Base-by-base conservation (phyloP, 2,329 filamentous ascomycete species). In the Emmonsiellopsis sp. region DNA sequence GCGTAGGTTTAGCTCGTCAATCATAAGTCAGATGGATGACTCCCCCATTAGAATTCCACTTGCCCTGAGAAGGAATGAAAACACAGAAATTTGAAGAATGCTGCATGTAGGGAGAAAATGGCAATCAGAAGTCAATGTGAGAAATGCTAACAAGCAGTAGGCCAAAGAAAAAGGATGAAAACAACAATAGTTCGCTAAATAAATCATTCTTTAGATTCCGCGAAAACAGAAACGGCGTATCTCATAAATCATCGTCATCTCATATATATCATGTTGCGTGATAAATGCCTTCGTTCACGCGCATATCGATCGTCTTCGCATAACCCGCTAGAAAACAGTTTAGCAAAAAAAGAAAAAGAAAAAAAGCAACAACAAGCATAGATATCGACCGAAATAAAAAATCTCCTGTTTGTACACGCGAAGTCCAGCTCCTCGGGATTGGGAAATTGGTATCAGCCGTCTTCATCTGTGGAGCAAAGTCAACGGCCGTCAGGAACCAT, bases 381-480 rank as follows among this genome's bases (percentile, higher is more conserved):
- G 42, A 53, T 39, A 51, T 42, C 37, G 39, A 53, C 11, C 10
- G 34, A 46, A 33, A 42, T 48, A 47, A 6, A 32, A 34, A 49
- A 39, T 46, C 37, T 36, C 45, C 45, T 27, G 32, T 21, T 47
- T 37, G 14, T 14, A 37, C 10, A 48, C 45, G 9, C 45, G 45
- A 37, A 27, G 44, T n/a, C 33, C 45, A 13, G 45, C 31, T 10
- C 45, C 32, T 7, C 4, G 45, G 9, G 5, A 6, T n/a, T 32
- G 27, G 13, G 33, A 3, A 1, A n/a, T 17, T 21, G 17, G 5
- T 33, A 36, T 27, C 17, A 33, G n/a, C 34, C n/a, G 6, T 21
- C 32, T 11, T 36, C 45, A 48, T 48, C 33, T 14, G 32, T 45
- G 43, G 11, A 32, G 45, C 9, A 27, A 47, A 51, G 67, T 64